Percentiles rank a stretch among this genome's conserved stretches.
phyloP scores from a whole-genome alignment of 2,329 filamentous ascomycete species.

The Talaromyces sp. region DNA sequence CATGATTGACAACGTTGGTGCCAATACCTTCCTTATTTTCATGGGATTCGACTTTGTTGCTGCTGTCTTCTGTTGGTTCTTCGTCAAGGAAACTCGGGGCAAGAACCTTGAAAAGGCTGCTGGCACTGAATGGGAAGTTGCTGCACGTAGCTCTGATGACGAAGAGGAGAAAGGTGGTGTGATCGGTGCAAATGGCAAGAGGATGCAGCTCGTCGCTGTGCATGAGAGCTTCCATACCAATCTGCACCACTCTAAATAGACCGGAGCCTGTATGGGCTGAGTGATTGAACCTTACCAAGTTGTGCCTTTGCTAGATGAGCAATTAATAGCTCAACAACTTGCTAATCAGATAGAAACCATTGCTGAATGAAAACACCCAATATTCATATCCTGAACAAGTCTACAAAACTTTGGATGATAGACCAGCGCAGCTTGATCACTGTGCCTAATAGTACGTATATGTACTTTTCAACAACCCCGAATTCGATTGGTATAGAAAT shows the following conservation, averaged over 20 bases:
- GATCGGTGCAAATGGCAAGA: slow-evolving; percentile 14
- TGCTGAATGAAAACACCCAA: neutral
- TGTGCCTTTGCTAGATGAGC: neutral
- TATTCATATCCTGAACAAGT: neutral
- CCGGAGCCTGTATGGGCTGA: neutral
- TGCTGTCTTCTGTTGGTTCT: slow-evolving; percentile 55
- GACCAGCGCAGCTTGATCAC: no score
- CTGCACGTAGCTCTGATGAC: slow-evolving; percentile 17
- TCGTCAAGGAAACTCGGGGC: slow-evolving; percentile 57
- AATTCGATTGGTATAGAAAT: slow-evolving; percentile 5
- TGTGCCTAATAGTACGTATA: no score
- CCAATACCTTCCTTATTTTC: slow-evolving; percentile 49
- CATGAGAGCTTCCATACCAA: slow-evolving; percentile 24
- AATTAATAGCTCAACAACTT: neutral
- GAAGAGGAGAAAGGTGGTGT: slow-evolving; percentile 17
- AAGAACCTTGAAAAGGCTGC: slow-evolving; percentile 51
- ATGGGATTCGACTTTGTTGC: slow-evolving; percentile 46
- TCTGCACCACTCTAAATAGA: slow-evolving; percentile 5
- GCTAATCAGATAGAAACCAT: neutral
- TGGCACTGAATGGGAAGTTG: slow-evolving; percentile 23
- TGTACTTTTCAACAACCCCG: neutral
- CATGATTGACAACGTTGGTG: slow-evolving; percentile 48
- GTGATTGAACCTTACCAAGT: neutral
- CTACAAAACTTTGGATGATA: no score
- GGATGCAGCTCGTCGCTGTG: slow-evolving; percentile 18